These are phyloP conservation scores for Silene latifolia DNA, from an alignment of 148 eudicot genomes.

Conservation along the genomic window DNA sequence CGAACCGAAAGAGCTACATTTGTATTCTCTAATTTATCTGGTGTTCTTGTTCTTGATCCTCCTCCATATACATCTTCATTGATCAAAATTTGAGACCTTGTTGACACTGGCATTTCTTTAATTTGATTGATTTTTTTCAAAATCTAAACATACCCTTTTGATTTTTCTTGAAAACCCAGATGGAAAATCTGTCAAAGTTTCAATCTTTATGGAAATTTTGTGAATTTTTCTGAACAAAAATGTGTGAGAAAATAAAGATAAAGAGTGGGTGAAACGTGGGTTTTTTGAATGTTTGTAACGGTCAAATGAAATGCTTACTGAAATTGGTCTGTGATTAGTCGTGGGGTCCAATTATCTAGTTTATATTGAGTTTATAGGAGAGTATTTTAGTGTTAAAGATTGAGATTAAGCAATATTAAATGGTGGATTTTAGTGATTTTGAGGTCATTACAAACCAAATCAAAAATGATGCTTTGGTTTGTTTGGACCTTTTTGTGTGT, in stretches of 20 bases:
- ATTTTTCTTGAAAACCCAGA: conserved; percentile 30
- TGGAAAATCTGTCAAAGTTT: conserved; percentile 22
- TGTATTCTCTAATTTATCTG: conserved; percentile 12
- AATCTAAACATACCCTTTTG: conserved; percentile 45
- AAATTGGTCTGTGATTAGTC: conserved; percentile 9
- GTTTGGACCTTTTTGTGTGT: not conserved
- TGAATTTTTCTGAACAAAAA: conserved; percentile 26
- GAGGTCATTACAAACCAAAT: not conserved
- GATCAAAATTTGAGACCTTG: conserved; percentile 59
- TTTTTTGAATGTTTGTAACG: conserved; percentile 5
- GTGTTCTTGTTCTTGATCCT: conserved; percentile 14
- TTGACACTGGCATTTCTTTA: conserved; percentile 69
- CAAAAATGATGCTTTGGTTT: not conserved
- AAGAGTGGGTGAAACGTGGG: not conserved
- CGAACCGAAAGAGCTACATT: conserved; percentile 30
- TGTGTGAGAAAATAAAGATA: not conserved
- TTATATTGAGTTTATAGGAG: conserved; percentile 20
- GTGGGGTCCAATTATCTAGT: conserved; percentile 36
- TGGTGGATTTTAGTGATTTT: not conserved
- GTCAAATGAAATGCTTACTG: not conserved
- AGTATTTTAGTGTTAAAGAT: not conserved
- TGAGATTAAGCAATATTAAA: conserved; percentile 7
- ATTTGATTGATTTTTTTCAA: not conserved
- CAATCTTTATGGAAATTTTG: conserved; percentile 20
- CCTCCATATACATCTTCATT: conserved; percentile 31